Evolutionary conservation across 257 asterid genomes (phyloP), one percentile per base, ranked within the genome.

Genomic region (Gentiana dahurica): DNA sequence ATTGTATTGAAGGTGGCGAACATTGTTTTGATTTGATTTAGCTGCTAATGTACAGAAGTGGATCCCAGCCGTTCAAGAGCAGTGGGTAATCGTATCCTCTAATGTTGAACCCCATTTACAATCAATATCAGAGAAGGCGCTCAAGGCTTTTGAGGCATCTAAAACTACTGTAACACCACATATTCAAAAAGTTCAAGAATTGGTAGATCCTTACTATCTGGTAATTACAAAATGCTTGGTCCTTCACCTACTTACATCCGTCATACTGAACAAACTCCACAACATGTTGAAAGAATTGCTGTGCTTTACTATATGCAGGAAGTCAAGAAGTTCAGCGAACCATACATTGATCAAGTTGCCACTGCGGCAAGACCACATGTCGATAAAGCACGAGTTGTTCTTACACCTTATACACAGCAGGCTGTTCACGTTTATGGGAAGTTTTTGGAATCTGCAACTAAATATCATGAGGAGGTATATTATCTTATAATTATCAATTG

Each of bases 321-420:
- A 59, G 37, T 85, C 53, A 81, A 83, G 75, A 85, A 76, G 77
- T 12, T 66, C 69, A 80, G 93, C 83, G 78, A 75, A 64, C 98
- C 94, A 49, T 80, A 91, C 63, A 74, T 91, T 48, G 94, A 91
- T 65, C 90, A 83, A 71, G 77, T 80, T 56, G 95, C 95, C 63
- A 67, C 88, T 66, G 85, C 83, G n/a, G 67, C 97, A 63, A 80
- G 73, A 68, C 98, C 98, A 67, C 93, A 91, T 71, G 76, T 88
- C 62, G 90, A 85, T 37, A 87, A 78, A 57, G 67, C 83, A 24
- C 80, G 68, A 10, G 65, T 69, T 53, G 39, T 74, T 60, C 12
- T 83, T 65, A 78, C 72, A 77, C 98, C 97, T 10, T 79, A 85
- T 34, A 76, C 93, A 8, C 74, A 78, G 67, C 60, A 81, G 67